Conservation (phyloP, 2,329 filamentous ascomycete species). For the Nectriaceae sp. region DNA sequence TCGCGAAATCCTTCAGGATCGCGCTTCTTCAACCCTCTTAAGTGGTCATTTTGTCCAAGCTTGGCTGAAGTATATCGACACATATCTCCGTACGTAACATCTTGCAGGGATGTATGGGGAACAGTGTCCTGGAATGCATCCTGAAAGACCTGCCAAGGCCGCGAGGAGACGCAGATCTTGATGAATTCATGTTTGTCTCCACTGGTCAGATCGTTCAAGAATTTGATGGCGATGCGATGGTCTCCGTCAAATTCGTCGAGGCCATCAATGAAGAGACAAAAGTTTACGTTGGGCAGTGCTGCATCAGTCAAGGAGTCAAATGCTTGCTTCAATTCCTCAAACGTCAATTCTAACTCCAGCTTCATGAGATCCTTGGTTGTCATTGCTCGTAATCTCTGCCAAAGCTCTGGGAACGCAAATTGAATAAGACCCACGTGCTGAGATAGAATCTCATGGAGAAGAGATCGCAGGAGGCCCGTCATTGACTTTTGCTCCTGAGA, state of each 20-base stretch:
- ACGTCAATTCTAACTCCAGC: conserved; percentile 32
- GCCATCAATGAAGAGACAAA: conserved; percentile 35
- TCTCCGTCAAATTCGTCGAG: too few species aligned
- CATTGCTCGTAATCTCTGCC: conserved; percentile 29
- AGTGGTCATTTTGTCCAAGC: conserved; percentile 12
- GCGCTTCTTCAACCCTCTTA: conserved; percentile 14
- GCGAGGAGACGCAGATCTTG: conserved; percentile 37
- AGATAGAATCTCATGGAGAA: conserved; percentile 38
- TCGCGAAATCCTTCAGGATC: conserved; percentile 1
- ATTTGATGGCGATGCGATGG: conserved; percentile 27
- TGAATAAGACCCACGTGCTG: conserved; percentile 25
- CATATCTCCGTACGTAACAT: conserved; percentile 31
- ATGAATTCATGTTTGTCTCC: conserved; percentile 15
- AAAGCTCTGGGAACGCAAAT: conserved; percentile 29
- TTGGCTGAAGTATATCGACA: conserved; percentile 23
- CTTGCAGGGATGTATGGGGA: conserved; percentile 28
- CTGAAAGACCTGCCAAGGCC: conserved; percentile 31
- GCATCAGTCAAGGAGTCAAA: conserved; percentile 25
- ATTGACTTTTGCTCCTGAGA: conserved; percentile 40
- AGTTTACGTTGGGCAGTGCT: conserved; percentile 18
- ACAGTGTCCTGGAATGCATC: conserved; percentile 26
- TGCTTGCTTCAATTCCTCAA: conserved; percentile 28
- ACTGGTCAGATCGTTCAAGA: conserved; percentile 26
- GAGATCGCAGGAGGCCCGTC: conserved; percentile 37
- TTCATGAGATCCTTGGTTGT: conserved; percentile 33